Evolutionary conservation across 2,329 filamentous ascomycete genomes (phyloP), one percentile per base, ranked within the genome.

Genomic region (Aquanectria penicillioides): DNA sequence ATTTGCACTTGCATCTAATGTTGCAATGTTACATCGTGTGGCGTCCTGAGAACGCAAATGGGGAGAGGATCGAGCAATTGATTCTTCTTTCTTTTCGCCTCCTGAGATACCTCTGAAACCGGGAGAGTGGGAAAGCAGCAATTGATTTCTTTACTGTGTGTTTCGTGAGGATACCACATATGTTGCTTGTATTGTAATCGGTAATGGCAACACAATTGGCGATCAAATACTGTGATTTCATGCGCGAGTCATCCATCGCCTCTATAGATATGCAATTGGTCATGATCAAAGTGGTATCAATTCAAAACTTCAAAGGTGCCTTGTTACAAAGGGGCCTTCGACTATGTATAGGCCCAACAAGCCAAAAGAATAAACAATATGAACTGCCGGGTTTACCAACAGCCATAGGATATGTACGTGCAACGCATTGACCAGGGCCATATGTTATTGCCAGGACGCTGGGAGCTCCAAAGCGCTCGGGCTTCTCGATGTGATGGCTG

Each of bases 241-340:
- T n/a, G n/a, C n/a, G n/a, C n/a, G n/a, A n/a, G n/a, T n/a, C n/a
- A n/a, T n/a, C n/a, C n/a, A n/a, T n/a, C n/a, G n/a, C n/a, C n/a
- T n/a, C n/a, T 17, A n/a, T n/a, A 36, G 8, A 13, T 20, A n/a
- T 38, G 12, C 18, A 2, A 10, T 6, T 7, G 7, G 23, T 31
- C 26, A 55, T 57, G 44, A 62, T 58, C 62, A 62, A 67, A 58
- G 25, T 69, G 66, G 64, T 69, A 69, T 69, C 66, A 69, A 69
- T 69, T 69, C 60, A 49, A 40, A 51, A 55, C 58, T 31, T 36
- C 61, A 43, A 38, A 50, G 44, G n/a, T 55, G 44, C 46, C 18
- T 37, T 50, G 64, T 58, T 63, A 59, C 23, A 18, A 51, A 47
- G 41, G n/a, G 40, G 11, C 34, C 26, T 52, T 44, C 48, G 37